A percentile compares a stretch with the other conserved stretches of the same genome.
Evolutionary conservation across 768 basidiomycete genomes (phyloP).

Genomic region (Podaxis pistillaris): DNA sequence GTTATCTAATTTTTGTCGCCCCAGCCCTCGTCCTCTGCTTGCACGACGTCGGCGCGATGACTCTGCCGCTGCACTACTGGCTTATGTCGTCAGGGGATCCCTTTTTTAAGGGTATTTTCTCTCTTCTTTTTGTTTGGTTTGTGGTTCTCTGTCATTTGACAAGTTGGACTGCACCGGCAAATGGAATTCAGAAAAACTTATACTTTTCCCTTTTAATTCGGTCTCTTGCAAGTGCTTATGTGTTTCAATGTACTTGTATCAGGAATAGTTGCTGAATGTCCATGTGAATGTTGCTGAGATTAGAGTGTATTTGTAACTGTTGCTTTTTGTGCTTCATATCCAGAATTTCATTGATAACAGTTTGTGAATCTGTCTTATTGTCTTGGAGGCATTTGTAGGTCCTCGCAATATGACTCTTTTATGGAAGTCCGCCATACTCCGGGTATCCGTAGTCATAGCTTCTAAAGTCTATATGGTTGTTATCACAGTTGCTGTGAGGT

Average conservation of each 20-base stretch:
- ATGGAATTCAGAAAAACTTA: background rate
- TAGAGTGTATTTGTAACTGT: no score
- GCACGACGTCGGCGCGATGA: constrained; percentile 48
- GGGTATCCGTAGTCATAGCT: no score
- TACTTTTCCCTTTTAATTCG: background rate
- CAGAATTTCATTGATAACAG: no score
- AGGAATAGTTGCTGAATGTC: no score
- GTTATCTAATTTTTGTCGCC: constrained; percentile 59
- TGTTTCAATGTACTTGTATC: no score
- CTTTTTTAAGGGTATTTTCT: constrained; percentile 17
- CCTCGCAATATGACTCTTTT: background rate
- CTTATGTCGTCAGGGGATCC: constrained; percentile 61
- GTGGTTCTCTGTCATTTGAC: constrained; percentile 12
- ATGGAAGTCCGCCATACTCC: background rate
- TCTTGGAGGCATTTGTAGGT: no score
- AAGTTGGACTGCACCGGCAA: constrained; percentile 7
- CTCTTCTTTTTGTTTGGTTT: constrained; percentile 12
- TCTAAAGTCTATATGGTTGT: background rate
- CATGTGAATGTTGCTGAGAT: no score
- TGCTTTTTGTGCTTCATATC: no score
- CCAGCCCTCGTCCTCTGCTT: constrained; percentile 50
- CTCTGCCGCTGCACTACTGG: constrained; percentile 50
- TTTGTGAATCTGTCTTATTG: no score
- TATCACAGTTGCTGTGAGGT: background rate
- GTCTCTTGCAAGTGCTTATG: no score